phyloP scores from a whole-genome alignment of 1,284 basidiomycete species.

The Kalmanozyma brasiliensis region DNA sequence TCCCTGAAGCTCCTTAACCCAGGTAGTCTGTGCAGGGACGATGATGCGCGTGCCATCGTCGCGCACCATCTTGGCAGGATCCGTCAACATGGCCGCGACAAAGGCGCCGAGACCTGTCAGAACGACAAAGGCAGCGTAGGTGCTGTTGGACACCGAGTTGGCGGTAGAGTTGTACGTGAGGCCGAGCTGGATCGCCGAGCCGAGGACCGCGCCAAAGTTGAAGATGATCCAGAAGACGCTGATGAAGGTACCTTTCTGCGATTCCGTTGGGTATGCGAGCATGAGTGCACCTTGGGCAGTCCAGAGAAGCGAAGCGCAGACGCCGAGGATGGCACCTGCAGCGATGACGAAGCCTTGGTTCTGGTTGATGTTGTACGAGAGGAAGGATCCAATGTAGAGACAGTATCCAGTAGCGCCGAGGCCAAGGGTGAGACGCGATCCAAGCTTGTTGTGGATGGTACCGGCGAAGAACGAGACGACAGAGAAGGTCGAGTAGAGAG shows the following conservation, averaged over 20 bases:
- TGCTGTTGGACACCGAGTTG: slow-evolving; percentile 49
- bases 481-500: slow-evolving; percentile 63
- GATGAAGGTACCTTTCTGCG: slow-evolving; percentile 76
- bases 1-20: slow-evolving; percentile 52
- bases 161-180: slow-evolving; percentile 50
- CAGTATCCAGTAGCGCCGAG: slow-evolving; percentile 73
- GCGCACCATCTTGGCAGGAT: slow-evolving; percentile 52
- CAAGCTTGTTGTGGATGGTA: slow-evolving; percentile 75
- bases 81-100: slow-evolving; percentile 39
- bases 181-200: slow-evolving; percentile 74
- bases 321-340: slow-evolving; percentile 81
- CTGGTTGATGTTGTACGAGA: slow-evolving; percentile 69
- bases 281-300: slow-evolving; percentile 79
- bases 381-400: slow-evolving; percentile 78
- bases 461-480: slow-evolving; percentile 72
- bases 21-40: slow-evolving; percentile 50
- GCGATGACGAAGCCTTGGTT: slow-evolving; percentile 72
- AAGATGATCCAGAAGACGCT: slow-evolving; percentile 78
- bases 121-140: slow-evolving; percentile 56
- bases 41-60: slow-evolving; percentile 54
- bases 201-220: slow-evolving; percentile 77
- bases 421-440: slow-evolving; percentile 77
- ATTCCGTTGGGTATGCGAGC: slow-evolving; percentile 81
- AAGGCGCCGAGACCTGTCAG: slow-evolving; percentile 54
- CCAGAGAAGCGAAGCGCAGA: slow-evolving; percentile 81